These are phyloP conservation scores for Marchantia polymorpha DNA, from an alignment of 225 moss, liverwort and hornwort genomes.

Conservation along the genomic window DNA sequence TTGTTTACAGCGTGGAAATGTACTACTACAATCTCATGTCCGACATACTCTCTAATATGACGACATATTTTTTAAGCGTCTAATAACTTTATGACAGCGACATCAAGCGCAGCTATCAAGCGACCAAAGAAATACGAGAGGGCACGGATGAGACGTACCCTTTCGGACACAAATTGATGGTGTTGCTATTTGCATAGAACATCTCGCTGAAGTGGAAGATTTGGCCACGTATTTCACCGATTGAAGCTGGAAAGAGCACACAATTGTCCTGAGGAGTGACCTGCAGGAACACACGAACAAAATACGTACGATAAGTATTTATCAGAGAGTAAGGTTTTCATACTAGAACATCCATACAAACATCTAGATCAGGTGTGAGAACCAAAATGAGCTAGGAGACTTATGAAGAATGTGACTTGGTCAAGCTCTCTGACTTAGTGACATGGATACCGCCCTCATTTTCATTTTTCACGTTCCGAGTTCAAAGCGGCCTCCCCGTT, in stretches of 20 bases:
- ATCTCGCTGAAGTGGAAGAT: constrained; percentile 59
- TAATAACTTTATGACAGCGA: not conserved
- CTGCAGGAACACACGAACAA: constrained; percentile 25
- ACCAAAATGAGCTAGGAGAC: not conserved
- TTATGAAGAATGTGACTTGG: constrained; percentile 6
- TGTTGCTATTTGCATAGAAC: constrained; percentile 45
- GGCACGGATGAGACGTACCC: constrained; percentile 35
- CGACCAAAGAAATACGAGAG: not conserved
- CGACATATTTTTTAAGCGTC: not conserved
- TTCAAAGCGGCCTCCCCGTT: not conserved
- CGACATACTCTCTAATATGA: not conserved
- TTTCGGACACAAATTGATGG: constrained; percentile 49
- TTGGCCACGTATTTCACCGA: constrained; percentile 69
- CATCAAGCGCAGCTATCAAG: not conserved
- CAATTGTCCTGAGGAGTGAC: constrained; percentile 60
- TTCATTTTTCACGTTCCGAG: not conserved
- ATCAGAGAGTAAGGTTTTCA: not conserved
- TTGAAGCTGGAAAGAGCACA: constrained; percentile 57
- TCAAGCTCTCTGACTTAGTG: constrained; percentile 1
- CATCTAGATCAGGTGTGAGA: not conserved
- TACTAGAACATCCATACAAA: not conserved
- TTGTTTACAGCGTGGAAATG: no score
- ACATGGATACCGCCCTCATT: constrained; percentile 5
- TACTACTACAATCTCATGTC: not conserved
- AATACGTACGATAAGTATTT: no score